Evolutionary conservation across 2,329 filamentous ascomycete species (phyloP).

Genomic region (Trichophyton verrucosum): DNA sequence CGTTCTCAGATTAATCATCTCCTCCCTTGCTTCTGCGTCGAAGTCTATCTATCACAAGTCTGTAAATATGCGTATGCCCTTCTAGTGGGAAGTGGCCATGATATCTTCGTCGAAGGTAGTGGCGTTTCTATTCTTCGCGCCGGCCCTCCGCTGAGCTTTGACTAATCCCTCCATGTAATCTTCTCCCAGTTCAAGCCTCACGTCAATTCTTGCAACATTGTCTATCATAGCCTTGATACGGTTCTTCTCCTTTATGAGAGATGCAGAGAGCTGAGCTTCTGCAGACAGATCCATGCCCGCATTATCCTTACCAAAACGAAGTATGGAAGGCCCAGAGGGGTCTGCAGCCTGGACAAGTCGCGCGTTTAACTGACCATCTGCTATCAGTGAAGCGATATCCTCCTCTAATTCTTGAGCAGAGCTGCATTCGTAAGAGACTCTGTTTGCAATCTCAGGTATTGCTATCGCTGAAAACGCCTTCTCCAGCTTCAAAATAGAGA

Average conservation of each 20-base stretch:
- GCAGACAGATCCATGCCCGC: conserved; percentile 9
- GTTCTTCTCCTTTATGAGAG: conserved; percentile 37
- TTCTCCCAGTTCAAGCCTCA: conserved; percentile 44
- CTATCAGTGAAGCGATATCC: conserved; percentile 36
- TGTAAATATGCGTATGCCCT: not conserved
- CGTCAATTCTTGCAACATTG: conserved; percentile 43
- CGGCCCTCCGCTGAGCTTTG: conserved; percentile 32
- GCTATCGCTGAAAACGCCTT: conserved; percentile 57
- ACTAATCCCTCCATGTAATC: conserved; percentile 46
- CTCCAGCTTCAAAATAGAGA: conserved; percentile 60
- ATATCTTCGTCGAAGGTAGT: conserved; percentile 30
- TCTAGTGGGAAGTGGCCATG: conserved; percentile 21
- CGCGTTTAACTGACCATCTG: conserved; percentile 39
- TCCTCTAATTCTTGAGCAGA: conserved; percentile 21
- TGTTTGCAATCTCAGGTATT: conserved; percentile 36
- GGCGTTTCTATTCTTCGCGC: conserved; percentile 8
- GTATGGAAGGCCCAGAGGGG: conserved; percentile 32
- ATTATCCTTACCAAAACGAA: conserved; percentile 40
- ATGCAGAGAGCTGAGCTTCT: conserved; percentile 6
- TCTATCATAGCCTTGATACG: conserved; percentile 40
- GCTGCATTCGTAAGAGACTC: conserved; percentile 20
- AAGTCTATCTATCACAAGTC: not conserved
- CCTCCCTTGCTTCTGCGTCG: not conserved
- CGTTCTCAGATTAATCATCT: not conserved
- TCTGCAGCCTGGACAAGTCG: conserved; percentile 35